Base-by-base conservation (phyloP, 495 filamentous ascomycete genomes). In the Aeminium ludgeri region DNA sequence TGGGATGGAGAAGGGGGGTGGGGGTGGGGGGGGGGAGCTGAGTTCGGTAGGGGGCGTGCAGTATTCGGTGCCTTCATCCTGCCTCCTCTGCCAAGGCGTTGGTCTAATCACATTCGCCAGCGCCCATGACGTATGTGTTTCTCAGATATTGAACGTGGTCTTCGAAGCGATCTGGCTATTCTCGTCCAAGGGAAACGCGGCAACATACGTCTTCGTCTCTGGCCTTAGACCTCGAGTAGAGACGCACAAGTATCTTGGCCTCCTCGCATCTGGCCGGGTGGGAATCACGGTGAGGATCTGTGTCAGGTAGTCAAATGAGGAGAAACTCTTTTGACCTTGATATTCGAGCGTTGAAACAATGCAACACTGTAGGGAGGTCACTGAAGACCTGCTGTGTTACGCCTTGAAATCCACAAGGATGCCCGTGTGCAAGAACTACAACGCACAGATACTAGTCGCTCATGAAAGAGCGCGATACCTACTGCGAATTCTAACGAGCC, bases 31-130 rank as follows among this genome's bases (percentile, higher is more conserved):
- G n/a, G n/a, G n/a, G n/a, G n/a, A n/a, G n/a, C n/a, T n/a, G n/a
- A n/a, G n/a, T n/a, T n/a, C n/a, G n/a, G n/a, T n/a, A n/a, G n/a
- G n/a, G n/a, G n/a, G n/a, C n/a, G n/a, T n/a, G n/a, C n/a, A n/a
- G 31, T 51, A 46, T 30, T 51, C 38, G 10, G 20, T 41, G 25
- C 28, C 37, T 3, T 28, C 34, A 12, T 34, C 16, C 35, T 43
- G 43, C 1, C 25, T 33, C 17, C 28, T 35, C 17, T 6, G 25
- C 33, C 34, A 46, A 13, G 48, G 48, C 30, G 48, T 38, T 17
- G 48, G 48, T 39, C 46, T 39, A 29, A 51, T 51, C 13, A 44
- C 48, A 33, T 51, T 51, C 10, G 48, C 48, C 19, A 51, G 37
- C 2, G 43, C 48, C 13, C 48, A 43, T 28, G 33, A 40, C 10